Evolutionary conservation across 2,329 filamentous ascomycete species (phyloP).

Genomic region (Phialemonium atrogriseum): DNA sequence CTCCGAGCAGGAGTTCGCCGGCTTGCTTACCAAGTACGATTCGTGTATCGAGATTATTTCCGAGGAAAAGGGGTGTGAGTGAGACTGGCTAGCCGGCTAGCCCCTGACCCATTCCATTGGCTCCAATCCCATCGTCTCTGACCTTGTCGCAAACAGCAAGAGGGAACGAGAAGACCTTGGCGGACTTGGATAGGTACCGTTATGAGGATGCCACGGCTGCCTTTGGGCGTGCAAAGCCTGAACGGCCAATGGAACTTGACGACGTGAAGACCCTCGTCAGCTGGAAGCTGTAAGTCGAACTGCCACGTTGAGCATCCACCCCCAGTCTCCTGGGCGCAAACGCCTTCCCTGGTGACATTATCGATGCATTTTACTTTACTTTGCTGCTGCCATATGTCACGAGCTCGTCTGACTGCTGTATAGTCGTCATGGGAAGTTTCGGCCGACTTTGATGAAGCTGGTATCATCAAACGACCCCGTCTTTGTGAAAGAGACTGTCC

Average conservation of each 20-base stretch:
- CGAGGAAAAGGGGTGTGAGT: slow-evolving; percentile 33
- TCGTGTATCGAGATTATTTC: slow-evolving; percentile 29
- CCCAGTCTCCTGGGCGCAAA: neutral
- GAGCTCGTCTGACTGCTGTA: slow-evolving; percentile 4
- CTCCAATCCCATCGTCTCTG: no score
- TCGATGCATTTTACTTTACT: no score
- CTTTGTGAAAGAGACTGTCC: slow-evolving; percentile 44
- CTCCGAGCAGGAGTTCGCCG: slow-evolving; percentile 16
- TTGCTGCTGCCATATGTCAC: slow-evolving; percentile 3
- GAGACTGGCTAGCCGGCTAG: slow-evolving; percentile 2
- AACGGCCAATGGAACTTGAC: slow-evolving; percentile 39
- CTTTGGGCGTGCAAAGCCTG: slow-evolving; percentile 29
- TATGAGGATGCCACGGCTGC: slow-evolving; percentile 42
- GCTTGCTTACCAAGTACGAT: slow-evolving; percentile 15
- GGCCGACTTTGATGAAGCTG: slow-evolving; percentile 51
- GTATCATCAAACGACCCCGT: slow-evolving; percentile 51
- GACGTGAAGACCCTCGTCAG: slow-evolving; percentile 55
- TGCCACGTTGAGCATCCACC: neutral
- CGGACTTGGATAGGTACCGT: slow-evolving; percentile 52
- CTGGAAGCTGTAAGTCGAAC: slow-evolving; percentile 58
- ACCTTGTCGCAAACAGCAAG: no score
- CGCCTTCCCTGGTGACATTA: neutral
- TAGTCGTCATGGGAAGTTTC: slow-evolving; percentile 54
- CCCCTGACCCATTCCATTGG: slow-evolving; percentile 7
- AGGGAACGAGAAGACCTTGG: slow-evolving; percentile 39